Percentiles rank a stretch among this genome's conserved stretches.
Evolutionary conservation across 1,139 yeast genomes (phyloP).

Genomic region (Yamadazyma aaseri): DNA sequence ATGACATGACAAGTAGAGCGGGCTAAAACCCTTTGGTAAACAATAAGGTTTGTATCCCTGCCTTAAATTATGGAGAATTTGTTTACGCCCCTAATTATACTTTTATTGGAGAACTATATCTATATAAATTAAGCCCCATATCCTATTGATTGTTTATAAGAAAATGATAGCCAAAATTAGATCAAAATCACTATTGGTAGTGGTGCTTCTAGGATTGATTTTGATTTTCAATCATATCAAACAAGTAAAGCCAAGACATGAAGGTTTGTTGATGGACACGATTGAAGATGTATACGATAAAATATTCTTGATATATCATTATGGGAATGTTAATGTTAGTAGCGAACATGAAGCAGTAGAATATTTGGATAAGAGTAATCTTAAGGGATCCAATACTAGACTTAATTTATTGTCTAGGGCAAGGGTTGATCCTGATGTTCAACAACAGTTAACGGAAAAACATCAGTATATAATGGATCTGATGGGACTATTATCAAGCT

Average conservation of each 20-base stretch:
- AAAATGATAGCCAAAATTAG: background rate
- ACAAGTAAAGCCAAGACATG: background rate
- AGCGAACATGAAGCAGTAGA: background rate
- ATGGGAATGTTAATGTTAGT: background rate
- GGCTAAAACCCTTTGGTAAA: too few species aligned
- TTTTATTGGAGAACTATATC: too few species aligned
- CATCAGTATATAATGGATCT: constrained; percentile 1
- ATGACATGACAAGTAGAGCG: too few species aligned
- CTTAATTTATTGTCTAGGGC: background rate
- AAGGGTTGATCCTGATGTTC: background rate
- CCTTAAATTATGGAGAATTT: too few species aligned
- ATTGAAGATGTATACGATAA: background rate
- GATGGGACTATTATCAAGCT: constrained; percentile 3
- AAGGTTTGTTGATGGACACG: background rate
- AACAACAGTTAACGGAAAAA: background rate
- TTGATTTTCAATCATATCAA: background rate
- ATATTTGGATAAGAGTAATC: constrained; percentile 1
- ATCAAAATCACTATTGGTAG: background rate
- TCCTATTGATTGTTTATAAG: too few species aligned
- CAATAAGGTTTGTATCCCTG: too few species aligned
- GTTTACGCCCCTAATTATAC: too few species aligned
- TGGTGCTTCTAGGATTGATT: background rate
- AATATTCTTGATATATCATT: background rate
- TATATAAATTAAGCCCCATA: too few species aligned
- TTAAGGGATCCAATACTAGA: constrained; percentile 2